A percentile compares a stretch with the other conserved stretches of the same genome.
Evolutionary conservation across 768 basidiomycete species (phyloP).

Genomic region (Hebeloma cylindrosporum): DNA sequence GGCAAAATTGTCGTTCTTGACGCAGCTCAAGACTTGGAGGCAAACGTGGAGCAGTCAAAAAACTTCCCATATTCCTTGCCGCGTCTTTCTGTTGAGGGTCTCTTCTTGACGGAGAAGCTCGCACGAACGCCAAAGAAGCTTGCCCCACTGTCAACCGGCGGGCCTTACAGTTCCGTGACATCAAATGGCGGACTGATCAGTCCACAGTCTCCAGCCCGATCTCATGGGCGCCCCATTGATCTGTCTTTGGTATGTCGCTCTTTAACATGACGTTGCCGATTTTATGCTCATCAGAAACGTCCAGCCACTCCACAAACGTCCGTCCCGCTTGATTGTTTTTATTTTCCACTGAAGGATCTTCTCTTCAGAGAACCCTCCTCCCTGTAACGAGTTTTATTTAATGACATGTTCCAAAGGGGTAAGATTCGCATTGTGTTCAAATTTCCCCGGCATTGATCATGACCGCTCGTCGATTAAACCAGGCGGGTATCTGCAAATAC

Average conservation of each 20-base stretch:
- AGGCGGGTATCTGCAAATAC: conserved; percentile 74
- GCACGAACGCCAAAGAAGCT: conserved; percentile 38
- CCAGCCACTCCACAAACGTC: conserved; percentile 79
- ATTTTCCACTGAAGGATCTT: not conserved
- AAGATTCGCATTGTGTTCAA: conserved; percentile 19
- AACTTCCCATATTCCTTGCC: conserved; percentile 55
- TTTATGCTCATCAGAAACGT: conserved; percentile 11
- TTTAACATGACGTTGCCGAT: conserved; percentile 1
- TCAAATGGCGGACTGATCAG: conserved; percentile 64
- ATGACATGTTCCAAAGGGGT: conserved; percentile 83
- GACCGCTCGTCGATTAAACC: conserved; percentile 18
- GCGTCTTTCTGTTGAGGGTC: conserved; percentile 50
- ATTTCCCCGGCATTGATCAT: not conserved
- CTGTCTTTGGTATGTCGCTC: conserved; percentile 54
- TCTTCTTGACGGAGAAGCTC: conserved; percentile 45
- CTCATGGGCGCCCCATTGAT: conserved; percentile 52
- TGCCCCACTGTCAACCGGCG: conserved; percentile 48
- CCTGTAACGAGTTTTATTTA: conserved; percentile 83
- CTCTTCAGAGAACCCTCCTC: conserved; percentile 70
- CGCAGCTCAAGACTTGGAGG: conserved; percentile 42
- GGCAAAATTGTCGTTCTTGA: conserved; percentile 67
- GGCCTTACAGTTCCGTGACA: conserved; percentile 42
- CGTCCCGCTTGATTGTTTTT: conserved; percentile 25
- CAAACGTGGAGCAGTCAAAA: conserved; percentile 33
- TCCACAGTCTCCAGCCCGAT: conserved; percentile 58